Evolutionary conservation across 2,329 filamentous ascomycete genomes (phyloP), one percentile per base, ranked within the genome.

Genomic region (Phialophora expanda): DNA sequence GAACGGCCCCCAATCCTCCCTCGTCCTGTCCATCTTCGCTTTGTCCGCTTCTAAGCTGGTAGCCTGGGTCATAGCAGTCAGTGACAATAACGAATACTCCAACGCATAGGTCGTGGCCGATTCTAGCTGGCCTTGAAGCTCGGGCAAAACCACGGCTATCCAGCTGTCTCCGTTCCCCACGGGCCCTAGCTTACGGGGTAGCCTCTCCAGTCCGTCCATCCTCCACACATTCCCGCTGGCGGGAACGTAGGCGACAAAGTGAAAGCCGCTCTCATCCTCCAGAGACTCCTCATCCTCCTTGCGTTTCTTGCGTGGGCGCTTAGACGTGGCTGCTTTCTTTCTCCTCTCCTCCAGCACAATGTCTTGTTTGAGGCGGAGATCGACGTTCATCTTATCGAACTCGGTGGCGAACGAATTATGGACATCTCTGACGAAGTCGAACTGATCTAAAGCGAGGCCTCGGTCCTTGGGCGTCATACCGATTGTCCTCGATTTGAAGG

Each of bases 231-330:
- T 82, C 2, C 86, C 88, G n/a, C 85, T 83, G 14, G 88, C 85
- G 1, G 92, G 91, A 32, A 97, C 88, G 74, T 94, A 97, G 6
- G 93, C 93, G 69, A 96, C 90, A 76, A 95, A 98, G 75, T 98
- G 94, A 74, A 90, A 95, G 0, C 86, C 88, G 12, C 85, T 84
- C n/a, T 91, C 86, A 0, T 83, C 78, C 6, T 84, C 80, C 4
- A 78, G 76, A n/a, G 78, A 76, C 12, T 78, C 79, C 56, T 81
- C 81, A 38, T 77, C 78, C 38, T 80, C 78, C 46, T 78, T 77
- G 3, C 48, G 64, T 14, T 74, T 84, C 58, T 72, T 70, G 30
- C 62, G 62, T 73, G 76, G 66, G 61, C 44, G 64, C 56, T 66
- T 65, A 32, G 60, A 59, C 41, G 20, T 65, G 64, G 72, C 76